A percentile compares a stretch with the other conserved stretches of the same genome.
Conservation (phyloP, 192 early-diverging fungal species). For the Linnemannia schmuckeri region DNA sequence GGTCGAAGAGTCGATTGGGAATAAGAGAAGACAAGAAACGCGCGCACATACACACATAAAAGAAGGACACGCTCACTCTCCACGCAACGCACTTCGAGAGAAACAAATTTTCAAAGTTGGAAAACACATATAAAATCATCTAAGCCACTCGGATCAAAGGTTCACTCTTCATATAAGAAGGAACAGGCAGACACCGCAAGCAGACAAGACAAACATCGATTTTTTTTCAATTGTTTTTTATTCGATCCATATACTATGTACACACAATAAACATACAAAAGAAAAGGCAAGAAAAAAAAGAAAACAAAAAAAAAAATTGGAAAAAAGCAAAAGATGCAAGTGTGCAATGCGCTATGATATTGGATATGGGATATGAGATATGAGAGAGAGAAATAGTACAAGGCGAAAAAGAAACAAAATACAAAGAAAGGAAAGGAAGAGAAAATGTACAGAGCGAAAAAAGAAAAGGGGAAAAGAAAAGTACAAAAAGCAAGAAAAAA, state of each 20-base stretch:
- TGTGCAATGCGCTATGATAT: background rate
- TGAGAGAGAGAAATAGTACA: background rate
- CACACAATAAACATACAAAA: background rate
- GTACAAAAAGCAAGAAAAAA: background rate
- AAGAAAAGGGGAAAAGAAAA: background rate
- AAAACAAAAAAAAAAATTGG: background rate
- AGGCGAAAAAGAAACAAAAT: conserved; percentile 13
- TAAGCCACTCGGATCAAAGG: background rate
- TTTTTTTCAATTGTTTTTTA: background rate
- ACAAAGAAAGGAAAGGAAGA: background rate
- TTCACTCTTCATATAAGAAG: background rate
- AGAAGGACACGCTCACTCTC: background rate
- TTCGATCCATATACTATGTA: background rate
- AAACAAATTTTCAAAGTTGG: background rate
- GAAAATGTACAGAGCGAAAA: conserved; percentile 2
- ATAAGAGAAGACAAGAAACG: background rate
- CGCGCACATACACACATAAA: background rate
- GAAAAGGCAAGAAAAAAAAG: background rate
- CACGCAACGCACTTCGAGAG: background rate
- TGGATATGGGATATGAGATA: background rate
- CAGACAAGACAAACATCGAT: background rate
- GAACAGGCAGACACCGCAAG: background rate
- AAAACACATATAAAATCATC: background rate
- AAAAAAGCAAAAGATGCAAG: background rate
- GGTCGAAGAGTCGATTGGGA: background rate